phyloP scores from a whole-genome alignment of 306 rosid species.

The Acacia confusa region DNA sequence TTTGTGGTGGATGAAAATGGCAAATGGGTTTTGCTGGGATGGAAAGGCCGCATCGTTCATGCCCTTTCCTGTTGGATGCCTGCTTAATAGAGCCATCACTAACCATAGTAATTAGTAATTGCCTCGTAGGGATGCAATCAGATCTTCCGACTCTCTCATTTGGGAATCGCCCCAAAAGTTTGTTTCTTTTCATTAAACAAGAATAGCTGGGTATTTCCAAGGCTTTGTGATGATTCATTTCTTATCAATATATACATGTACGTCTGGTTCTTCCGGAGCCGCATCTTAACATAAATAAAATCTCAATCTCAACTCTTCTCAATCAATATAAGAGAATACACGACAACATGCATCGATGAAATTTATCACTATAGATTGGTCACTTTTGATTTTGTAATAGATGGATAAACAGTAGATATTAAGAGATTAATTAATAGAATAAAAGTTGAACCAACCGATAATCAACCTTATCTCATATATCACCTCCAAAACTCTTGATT shows the following conservation, averaged over 20 bases:
- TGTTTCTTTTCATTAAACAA: background rate
- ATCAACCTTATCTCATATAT: slow-evolving; percentile 50
- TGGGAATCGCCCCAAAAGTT: background rate
- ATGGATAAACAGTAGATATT: background rate
- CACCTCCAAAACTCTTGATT: slow-evolving; percentile 33
- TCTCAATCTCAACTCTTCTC: background rate
- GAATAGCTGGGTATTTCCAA: background rate
- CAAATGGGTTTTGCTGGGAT: slow-evolving; percentile 76
- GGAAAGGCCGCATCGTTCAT: slow-evolving; percentile 70
- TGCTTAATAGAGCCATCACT: slow-evolving; percentile 28
- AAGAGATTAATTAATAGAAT: slow-evolving; percentile 2
- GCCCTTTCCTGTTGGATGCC: slow-evolving; percentile 80
- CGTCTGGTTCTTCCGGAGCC: background rate
- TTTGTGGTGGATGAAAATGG: slow-evolving; percentile 66
- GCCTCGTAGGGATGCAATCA: background rate
- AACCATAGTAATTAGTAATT: background rate
- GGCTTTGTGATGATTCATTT: background rate
- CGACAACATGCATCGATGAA: background rate
- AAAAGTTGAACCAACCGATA: slow-evolving; percentile 33
- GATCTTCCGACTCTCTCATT: background rate
- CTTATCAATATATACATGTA: background rate
- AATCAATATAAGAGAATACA: background rate
- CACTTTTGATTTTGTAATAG: background rate
- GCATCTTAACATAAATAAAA: background rate
- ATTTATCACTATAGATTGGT: background rate